Evolutionary conservation across 306 rosid genomes (phyloP).

Genomic region (Acacia crassicarpa): DNA sequence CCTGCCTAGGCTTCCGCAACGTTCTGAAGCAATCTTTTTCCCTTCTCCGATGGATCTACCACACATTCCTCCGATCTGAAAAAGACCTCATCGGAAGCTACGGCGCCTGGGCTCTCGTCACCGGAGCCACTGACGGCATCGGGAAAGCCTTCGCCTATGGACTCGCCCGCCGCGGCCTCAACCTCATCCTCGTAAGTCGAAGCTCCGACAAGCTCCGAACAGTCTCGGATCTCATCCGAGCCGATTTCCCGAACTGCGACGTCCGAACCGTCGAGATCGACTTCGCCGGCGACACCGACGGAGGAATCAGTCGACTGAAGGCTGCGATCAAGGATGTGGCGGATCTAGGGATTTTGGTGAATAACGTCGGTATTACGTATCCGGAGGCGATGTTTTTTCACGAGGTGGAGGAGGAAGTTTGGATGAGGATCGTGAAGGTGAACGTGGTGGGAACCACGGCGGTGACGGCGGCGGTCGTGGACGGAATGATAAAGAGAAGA

Average conservation of each 20-base stretch:
- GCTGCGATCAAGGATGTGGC: conserved; percentile 41
- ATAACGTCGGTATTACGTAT: conserved; percentile 72
- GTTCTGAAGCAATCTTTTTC: background rate
- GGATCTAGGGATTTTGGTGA: conserved; percentile 58
- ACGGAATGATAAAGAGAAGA: conserved; percentile 53
- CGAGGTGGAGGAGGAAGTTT: conserved; percentile 59
- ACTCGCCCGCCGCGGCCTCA: conserved; percentile 37
- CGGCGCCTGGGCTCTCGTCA: conserved; percentile 50
- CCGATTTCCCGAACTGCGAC: conserved; percentile 27
- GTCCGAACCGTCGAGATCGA: conserved; percentile 46
- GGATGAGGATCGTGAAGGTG: conserved; percentile 67
- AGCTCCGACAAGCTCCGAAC: conserved; percentile 47
- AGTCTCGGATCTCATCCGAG: conserved; percentile 46
- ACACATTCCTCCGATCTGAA: conserved; percentile 25
- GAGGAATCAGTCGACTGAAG: conserved; percentile 33
- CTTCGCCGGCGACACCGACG: conserved; percentile 41
- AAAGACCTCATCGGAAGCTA: conserved; percentile 31
- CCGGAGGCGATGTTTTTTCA: conserved; percentile 59
- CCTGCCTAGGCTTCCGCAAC: conserved; percentile 32
- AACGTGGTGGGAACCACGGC: conserved; percentile 62
- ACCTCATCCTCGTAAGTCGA: conserved; percentile 68
- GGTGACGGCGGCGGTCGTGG: conserved; percentile 53
- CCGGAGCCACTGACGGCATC: conserved; percentile 54
- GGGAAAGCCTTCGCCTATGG: conserved; percentile 41
- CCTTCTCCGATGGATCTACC: conserved; percentile 24